phyloP scores from a whole-genome alignment of 306 rosid genomes.

The Crotalaria pallida region DNA sequence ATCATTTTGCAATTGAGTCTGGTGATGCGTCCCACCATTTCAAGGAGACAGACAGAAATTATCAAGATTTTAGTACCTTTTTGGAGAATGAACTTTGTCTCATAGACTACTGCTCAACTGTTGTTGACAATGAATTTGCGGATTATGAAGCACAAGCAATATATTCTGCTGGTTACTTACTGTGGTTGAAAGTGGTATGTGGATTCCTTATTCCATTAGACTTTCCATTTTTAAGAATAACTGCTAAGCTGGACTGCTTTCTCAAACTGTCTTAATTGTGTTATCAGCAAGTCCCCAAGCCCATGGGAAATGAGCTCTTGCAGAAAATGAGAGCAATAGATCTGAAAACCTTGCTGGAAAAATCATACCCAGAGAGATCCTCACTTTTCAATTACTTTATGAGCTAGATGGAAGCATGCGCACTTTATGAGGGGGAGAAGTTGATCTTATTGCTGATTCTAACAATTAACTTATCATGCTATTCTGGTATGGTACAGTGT shows the following conservation, averaged over 20 bases:
- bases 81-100: conserved; percentile 53
- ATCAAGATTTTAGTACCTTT: conserved; percentile 32
- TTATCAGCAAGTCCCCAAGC: conserved; percentile 56
- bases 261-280: conserved; percentile 12
- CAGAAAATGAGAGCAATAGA: conserved; percentile 47
- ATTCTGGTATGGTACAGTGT: not conserved
- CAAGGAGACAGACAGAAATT: conserved; percentile 26
- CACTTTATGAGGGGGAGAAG: not conserved
- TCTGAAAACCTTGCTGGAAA: conserved; percentile 44
- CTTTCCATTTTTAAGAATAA: not conserved
- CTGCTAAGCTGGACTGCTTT: conserved; percentile 8
- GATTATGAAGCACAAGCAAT: conserved; percentile 71
- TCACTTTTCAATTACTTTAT: conserved; percentile 43
- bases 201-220: not conserved
- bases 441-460: not conserved
- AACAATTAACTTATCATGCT: not conserved
- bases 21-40: conserved; percentile 14
- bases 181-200: conserved; percentile 67
- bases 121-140: conserved; percentile 47
- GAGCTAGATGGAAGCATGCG: conserved; percentile 23
- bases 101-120: conserved; percentile 38
- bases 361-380: conserved; percentile 56
- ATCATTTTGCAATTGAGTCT: conserved; percentile 28
- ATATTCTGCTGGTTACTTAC: conserved; percentile 47
- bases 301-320: conserved; percentile 26